Percentiles rank a stretch among this genome's conserved stretches.
Evolutionary conservation across 257 asterid genomes (phyloP).

Genomic region (Apocynum venetum): DNA sequence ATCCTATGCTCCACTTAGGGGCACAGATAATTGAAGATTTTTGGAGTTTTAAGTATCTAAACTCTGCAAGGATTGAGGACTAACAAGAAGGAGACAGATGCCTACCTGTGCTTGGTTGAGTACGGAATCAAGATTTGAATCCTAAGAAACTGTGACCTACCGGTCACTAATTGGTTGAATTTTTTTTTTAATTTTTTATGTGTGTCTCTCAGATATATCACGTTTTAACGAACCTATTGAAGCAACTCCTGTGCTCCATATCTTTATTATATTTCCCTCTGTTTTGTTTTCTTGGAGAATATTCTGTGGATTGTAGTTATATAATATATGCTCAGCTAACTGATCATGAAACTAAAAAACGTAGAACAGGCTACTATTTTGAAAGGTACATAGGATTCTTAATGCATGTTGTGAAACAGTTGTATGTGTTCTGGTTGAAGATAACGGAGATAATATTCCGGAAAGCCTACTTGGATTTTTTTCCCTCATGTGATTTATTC

Average conservation of each 20-base stretch:
- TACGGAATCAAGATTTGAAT: background rate
- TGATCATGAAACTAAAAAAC: background rate
- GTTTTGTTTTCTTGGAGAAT: background rate
- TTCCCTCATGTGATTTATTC: background rate
- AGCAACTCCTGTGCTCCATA: background rate
- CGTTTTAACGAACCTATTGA: background rate
- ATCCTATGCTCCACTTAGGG: background rate
- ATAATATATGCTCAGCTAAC: background rate
- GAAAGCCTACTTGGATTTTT: no score
- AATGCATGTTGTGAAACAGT: background rate
- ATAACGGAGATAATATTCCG: background rate
- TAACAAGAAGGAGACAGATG: background rate
- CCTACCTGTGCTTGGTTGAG: background rate
- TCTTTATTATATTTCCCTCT: no score
- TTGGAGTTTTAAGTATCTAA: background rate
- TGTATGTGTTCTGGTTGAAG: background rate
- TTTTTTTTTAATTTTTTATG: background rate
- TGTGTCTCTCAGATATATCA: background rate
- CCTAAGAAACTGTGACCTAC: background rate
- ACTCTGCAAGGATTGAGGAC: background rate
- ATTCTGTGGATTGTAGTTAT: background rate
- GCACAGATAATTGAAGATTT: background rate
- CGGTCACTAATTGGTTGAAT: background rate
- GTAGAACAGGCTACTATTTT: no score
- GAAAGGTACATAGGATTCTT: no score